Conservation (phyloP, 768 basidiomycete species). For the Psilocybe cyanescens region DNA sequence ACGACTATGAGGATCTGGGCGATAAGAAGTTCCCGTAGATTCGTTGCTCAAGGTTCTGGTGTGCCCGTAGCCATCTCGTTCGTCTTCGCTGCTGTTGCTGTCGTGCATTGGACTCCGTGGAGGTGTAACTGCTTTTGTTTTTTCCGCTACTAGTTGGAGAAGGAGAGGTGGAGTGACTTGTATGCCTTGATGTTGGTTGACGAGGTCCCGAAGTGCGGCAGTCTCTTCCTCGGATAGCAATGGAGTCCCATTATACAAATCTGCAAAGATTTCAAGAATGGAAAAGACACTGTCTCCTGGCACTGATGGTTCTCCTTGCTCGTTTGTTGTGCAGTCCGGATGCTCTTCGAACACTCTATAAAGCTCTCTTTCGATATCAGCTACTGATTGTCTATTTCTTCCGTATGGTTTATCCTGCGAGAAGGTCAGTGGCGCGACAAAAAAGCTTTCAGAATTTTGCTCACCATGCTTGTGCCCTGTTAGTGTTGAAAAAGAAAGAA, state of each 20-base stretch:
- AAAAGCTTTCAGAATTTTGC: conserved; percentile 3
- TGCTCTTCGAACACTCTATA: conserved; percentile 70
- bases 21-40: conserved; percentile 47
- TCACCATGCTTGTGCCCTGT: conserved; percentile 24
- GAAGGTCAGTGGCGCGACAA: conserved; percentile 2
- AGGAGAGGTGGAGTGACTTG: conserved; percentile 72
- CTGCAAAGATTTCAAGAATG: conserved; percentile 66
- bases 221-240: conserved; percentile 71
- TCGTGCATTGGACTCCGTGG: conserved; percentile 43
- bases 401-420: conserved; percentile 41
- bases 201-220: conserved; percentile 57
- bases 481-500: conserved; percentile 12
- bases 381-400: conserved; percentile 71
- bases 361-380: conserved; percentile 72
- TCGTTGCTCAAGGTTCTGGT: conserved; percentile 61
- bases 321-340: conserved; percentile 59
- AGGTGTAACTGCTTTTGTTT: conserved; percentile 48
- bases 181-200: conserved; percentile 62
- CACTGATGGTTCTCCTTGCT: conserved; percentile 63
- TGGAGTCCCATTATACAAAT: conserved; percentile 60
- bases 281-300: conserved; percentile 75
- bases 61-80: conserved; percentile 22
- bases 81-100: conserved; percentile 42
- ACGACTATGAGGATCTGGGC: conserved; percentile 44
- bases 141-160: conserved; percentile 65